Conservation (phyloP, 2,329 filamentous ascomycete species). For the Myriosclerotinia curreyana region DNA sequence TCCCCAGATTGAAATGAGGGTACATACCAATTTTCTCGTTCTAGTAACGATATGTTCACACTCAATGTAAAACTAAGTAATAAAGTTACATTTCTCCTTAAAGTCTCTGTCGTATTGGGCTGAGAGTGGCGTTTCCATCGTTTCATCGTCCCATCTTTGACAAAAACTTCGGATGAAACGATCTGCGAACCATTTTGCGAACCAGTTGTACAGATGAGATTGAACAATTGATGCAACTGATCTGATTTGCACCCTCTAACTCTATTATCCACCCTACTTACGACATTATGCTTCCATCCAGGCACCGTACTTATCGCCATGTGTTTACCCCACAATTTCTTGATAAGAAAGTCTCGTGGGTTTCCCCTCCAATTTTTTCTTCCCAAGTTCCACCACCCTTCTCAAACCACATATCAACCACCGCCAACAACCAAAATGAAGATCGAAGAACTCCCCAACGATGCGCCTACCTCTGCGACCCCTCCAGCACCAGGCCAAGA, state of each 20-base stretch:
- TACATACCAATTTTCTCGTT: slow-evolving; percentile 1
- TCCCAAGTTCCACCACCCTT: neutral
- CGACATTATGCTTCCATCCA: neutral
- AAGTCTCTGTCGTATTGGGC: slow-evolving; percentile 11
- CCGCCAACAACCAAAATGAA: slow-evolving; percentile 30
- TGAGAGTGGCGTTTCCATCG: slow-evolving; percentile 1
- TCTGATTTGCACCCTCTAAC: neutral
- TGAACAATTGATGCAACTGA: slow-evolving; percentile 4
- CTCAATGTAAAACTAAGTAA: slow-evolving; percentile 10
- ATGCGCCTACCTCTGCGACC: slow-evolving; percentile 24
- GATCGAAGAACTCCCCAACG: slow-evolving; percentile 34
- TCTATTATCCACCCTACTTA: neutral
- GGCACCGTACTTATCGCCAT: slow-evolving; percentile 21
- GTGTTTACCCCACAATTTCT: slow-evolving; percentile 9
- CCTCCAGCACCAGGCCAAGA: slow-evolving; percentile 12
- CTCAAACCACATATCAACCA: neutral
- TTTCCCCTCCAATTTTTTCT: slow-evolving; percentile 24
- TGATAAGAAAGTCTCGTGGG: slow-evolving; percentile 16
- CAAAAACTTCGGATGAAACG: slow-evolving; percentile 13
- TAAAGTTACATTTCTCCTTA: slow-evolving; percentile 7
- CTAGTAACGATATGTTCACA: slow-evolving; percentile 13
- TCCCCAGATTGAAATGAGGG: slow-evolving; percentile 7
- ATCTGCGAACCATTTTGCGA: slow-evolving; percentile 18
- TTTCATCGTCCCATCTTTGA: slow-evolving; percentile 14
- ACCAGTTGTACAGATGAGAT: slow-evolving; percentile 9